Percentiles rank a stretch among this genome's conserved stretches.
Conservation (phyloP, 83 land plant species). For the Diphasiastrum complanatum region DNA sequence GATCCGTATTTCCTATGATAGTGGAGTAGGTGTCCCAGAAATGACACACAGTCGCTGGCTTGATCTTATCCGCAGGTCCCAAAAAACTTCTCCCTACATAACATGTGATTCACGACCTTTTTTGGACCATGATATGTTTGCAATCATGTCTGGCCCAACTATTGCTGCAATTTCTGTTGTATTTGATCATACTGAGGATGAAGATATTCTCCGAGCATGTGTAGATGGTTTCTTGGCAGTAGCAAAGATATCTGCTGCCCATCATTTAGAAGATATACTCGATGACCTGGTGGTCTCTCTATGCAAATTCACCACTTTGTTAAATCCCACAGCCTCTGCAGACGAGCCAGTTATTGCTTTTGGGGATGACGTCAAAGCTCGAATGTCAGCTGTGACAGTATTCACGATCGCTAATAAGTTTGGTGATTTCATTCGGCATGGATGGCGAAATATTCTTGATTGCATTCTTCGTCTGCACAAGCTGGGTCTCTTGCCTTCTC, state of each 20-base stretch:
- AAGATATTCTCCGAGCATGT: conserved; percentile 59
- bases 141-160: conserved; percentile 74
- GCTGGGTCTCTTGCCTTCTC: conserved; percentile 70
- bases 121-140: conserved; percentile 79
- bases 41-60: conserved; percentile 80
- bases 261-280: conserved; percentile 62
- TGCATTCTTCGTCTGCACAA: conserved; percentile 79
- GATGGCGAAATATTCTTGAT: conserved; percentile 86
- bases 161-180: conserved; percentile 76
- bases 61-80: conserved; percentile 58
- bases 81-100: conserved; percentile 41
- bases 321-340: conserved; percentile 63
- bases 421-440: conserved; percentile 59
- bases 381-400: conserved; percentile 72
- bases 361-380: conserved; percentile 68
- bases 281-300: conserved; percentile 81
- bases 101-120: conserved; percentile 44
- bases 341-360: conserved; percentile 72
- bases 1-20: conserved; percentile 50
- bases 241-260: conserved; percentile 66
- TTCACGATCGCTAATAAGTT: conserved; percentile 77
- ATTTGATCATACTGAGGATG: conserved; percentile 86
- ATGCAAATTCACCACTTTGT: conserved; percentile 78
- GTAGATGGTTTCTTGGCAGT: conserved; percentile 62
- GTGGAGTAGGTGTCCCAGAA: conserved; percentile 38